A percentile compares a stretch with the other conserved stretches of the same genome.
These are phyloP conservation scores for Phalaenopsis equestris DNA, from an alignment of 106 monocot genomes.

Conservation along the genomic window DNA sequence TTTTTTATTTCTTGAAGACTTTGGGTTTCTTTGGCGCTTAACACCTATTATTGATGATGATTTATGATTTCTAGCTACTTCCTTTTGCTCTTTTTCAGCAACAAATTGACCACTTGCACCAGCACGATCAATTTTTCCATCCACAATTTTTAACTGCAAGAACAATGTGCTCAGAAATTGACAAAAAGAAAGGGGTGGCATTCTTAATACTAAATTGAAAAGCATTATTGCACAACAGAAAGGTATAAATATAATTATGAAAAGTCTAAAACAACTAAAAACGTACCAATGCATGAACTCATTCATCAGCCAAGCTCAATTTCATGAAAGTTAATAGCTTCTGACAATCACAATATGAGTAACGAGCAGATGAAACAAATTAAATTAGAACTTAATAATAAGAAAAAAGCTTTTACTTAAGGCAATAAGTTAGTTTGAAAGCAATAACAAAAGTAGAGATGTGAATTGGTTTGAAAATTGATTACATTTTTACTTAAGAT, in stretches of 20 bases:
- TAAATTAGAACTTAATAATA: background rate
- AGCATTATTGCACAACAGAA: background rate
- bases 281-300: background rate
- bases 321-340: conserved; percentile 1
- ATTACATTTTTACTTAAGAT: too few species aligned
- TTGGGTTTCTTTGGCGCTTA: conserved; percentile 39
- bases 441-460: background rate
- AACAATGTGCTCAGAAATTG: background rate
- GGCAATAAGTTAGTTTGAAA: too few species aligned
- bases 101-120: background rate
- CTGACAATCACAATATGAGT: background rate
- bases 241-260: background rate
- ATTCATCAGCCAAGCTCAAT: background rate
- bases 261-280: background rate
- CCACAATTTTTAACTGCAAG: conserved; percentile 5
- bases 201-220: background rate
- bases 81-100: conserved; percentile 13
- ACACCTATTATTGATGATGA: conserved; percentile 12
- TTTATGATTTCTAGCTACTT: conserved; percentile 15
- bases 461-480: background rate
- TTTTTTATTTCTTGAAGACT: conserved; percentile 38
- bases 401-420: background rate
- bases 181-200: background rate
- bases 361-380: background rate
- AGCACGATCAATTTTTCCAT: conserved; percentile 8